These are phyloP conservation scores for Triglochin maritima DNA, from an alignment of 106 monocot genomes.

Conservation along the genomic window DNA sequence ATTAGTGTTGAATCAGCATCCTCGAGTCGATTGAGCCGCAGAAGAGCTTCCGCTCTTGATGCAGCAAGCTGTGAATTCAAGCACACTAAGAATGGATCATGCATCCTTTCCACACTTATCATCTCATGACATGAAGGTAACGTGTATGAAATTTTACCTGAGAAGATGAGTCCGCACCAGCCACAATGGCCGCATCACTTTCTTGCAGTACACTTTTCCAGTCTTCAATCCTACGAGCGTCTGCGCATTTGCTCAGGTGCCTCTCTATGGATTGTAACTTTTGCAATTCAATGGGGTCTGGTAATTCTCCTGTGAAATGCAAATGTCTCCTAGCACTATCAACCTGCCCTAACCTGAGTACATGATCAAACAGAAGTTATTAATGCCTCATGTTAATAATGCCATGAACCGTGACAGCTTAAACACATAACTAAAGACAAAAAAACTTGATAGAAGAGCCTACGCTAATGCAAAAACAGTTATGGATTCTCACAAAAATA, in stretches of 20 bases:
- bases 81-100: background rate
- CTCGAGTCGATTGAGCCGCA: slow-evolving; percentile 39
- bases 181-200: slow-evolving; percentile 60
- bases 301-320: slow-evolving; percentile 20
- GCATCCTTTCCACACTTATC: too few species aligned
- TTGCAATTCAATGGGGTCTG: slow-evolving; percentile 46
- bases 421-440: too few species aligned
- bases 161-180: slow-evolving; percentile 59
- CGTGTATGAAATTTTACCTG: slow-evolving; percentile 30
- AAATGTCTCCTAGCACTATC: slow-evolving; percentile 53
- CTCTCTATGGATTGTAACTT: slow-evolving; percentile 58
- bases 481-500: too few species aligned
- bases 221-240: slow-evolving; percentile 52
- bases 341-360: slow-evolving; percentile 58
- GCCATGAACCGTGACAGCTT: too few species aligned
- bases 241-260: slow-evolving; percentile 37
- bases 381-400: too few species aligned
- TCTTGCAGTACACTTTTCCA: slow-evolving; percentile 73
- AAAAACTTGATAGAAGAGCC: too few species aligned
- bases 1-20: slow-evolving; percentile 38
- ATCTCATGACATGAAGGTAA: background rate
- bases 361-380: background rate
- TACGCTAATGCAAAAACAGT: too few species aligned
- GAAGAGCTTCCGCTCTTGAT: slow-evolving; percentile 50
- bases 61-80: slow-evolving; percentile 36